Base-by-base conservation (phyloP, 495 filamentous ascomycete species). In the Daldinia bambusicola region DNA sequence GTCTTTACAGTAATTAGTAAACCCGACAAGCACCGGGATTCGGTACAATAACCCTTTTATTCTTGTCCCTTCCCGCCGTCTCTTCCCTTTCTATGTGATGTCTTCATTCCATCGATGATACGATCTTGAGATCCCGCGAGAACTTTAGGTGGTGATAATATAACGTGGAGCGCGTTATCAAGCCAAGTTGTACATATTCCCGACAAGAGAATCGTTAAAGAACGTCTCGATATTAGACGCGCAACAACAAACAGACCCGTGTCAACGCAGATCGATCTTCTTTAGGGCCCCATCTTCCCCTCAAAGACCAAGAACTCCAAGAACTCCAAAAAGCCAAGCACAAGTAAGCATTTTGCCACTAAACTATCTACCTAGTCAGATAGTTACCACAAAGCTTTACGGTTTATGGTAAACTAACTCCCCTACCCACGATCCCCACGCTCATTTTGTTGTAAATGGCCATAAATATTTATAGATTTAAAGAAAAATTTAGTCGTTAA, bases 51-150 rank as follows among this genome's bases (percentile, higher is more conserved):
- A 55, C 26, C 40, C 40, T 48, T 60, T 60, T 43, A 41, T 61
- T 55, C 43, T 57, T 36, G 30, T 65, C 60, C 20, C 18, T 58
- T 40, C 26, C 55, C 51, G 38, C 20, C 63, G n/a, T 53, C 52
- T 67, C 31, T 58, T 65, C 68, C 61, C 41, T 66, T 74, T 31
- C 31, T 51, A 26, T 26, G 52, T 70, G 43, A n/a, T 68, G 20
- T 74, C 36, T 61, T 61, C 16, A 43, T 61, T 20, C 30, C 8
- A 62, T 59, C 18, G 38, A 32, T 71, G 69, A 60, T 38, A 55
- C 52, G 59, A 71, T 40, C 12, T 22, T 16, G 10, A 60, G 55
- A 58, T 59, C 37, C 37, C 59, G 63, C 58, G 14, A 53, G 3
- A 53, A 63, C 43, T 55, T 12, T 5, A 55, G 48, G 45, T 50